Evolutionary conservation across 2,329 filamentous ascomycete species (phyloP).

Genomic region (Aspergillus luchuensis): DNA sequence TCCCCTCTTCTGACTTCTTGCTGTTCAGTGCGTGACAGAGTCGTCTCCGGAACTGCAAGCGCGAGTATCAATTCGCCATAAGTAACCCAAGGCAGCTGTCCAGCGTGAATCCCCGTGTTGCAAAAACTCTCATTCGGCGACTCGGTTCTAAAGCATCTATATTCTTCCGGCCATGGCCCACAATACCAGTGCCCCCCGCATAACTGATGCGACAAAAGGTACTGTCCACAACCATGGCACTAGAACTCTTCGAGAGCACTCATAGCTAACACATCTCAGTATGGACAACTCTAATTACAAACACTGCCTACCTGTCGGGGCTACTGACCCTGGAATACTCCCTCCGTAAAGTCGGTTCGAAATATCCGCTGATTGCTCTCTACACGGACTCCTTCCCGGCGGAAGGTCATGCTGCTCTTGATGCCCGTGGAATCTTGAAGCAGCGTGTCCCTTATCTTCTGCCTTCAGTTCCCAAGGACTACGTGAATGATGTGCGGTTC

Average conservation of each 20-base stretch:
- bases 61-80: background rate
- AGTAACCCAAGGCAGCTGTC: background rate
- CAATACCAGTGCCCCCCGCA: slow-evolving; percentile 1
- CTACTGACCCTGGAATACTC: slow-evolving; percentile 80
- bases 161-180: slow-evolving; percentile 2
- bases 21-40: background rate
- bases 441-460: slow-evolving; percentile 73
- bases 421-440: slow-evolving; percentile 67
- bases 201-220: slow-evolving; percentile 10
- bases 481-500: slow-evolving; percentile 76
- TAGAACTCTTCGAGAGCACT: background rate
- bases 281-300: slow-evolving; percentile 87
- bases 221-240: background rate
- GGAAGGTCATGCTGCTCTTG: slow-evolving; percentile 69
- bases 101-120: background rate
- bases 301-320: slow-evolving; percentile 76
- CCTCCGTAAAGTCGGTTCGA: slow-evolving; percentile 64
- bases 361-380: slow-evolving; percentile 78
- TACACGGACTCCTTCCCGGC: slow-evolving; percentile 77
- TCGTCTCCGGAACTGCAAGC: background rate
- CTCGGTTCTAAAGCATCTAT: background rate
- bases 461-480: slow-evolving; percentile 67
- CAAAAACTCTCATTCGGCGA: background rate
- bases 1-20: background rate
- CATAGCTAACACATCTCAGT: slow-evolving; percentile 51